Evolutionary conservation across 2,329 filamentous ascomycete species (phyloP).

Genomic region (Trichoderma sp.): DNA sequence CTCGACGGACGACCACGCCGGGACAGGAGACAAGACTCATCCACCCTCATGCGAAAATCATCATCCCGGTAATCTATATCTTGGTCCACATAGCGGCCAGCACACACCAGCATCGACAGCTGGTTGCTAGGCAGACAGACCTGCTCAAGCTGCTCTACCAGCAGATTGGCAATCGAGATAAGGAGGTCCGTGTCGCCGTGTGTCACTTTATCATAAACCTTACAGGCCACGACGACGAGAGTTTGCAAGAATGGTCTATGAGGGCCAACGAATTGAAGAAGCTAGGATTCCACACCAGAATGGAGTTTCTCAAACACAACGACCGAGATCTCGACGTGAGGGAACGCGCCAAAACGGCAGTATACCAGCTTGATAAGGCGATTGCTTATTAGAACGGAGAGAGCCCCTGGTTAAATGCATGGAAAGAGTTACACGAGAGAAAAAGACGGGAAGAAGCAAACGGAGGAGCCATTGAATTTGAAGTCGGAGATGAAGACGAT

Average conservation of each 20-base stretch:
- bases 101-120: slow-evolving; percentile 72
- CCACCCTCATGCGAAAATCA: slow-evolving; percentile 66
- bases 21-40: slow-evolving; percentile 52
- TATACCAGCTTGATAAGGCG: slow-evolving; percentile 67
- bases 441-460: background rate
- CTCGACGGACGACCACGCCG: slow-evolving; percentile 41
- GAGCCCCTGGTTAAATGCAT: background rate
- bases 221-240: slow-evolving; percentile 75
- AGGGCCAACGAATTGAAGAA: slow-evolving; percentile 69
- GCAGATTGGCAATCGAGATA: slow-evolving; percentile 72
- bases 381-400: slow-evolving; percentile 30
- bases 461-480: background rate
- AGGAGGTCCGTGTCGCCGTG: slow-evolving; percentile 73
- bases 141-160: slow-evolving; percentile 72
- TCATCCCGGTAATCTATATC: slow-evolving; percentile 77
- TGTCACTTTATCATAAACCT: slow-evolving; percentile 87
- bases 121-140: slow-evolving; percentile 74
- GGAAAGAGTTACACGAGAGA: background rate
- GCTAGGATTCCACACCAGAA: slow-evolving; percentile 68
- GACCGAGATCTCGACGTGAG: slow-evolving; percentile 81
- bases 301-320: slow-evolving; percentile 60
- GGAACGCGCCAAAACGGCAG: slow-evolving; percentile 79
- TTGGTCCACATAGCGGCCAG: slow-evolving; percentile 88
- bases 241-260: slow-evolving; percentile 60
- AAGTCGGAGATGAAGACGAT: background rate